Base-by-base conservation (phyloP, 2,329 filamentous ascomycete species). In the Raffaelea albimanens region DNA sequence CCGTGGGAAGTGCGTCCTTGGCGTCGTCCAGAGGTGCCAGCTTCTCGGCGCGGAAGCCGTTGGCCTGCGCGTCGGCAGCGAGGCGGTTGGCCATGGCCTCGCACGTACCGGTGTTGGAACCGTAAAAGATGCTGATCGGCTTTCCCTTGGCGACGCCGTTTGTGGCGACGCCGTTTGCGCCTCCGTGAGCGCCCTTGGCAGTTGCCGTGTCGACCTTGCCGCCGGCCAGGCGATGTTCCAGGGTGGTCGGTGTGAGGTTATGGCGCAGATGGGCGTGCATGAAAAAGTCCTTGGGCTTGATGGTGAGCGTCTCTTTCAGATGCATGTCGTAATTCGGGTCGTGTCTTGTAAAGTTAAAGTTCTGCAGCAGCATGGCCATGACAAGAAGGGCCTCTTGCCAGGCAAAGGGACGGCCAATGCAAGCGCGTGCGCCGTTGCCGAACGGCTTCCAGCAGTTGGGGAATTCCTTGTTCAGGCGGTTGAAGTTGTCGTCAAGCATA, bases 371-470 rank as follows among this genome's bases (percentile, higher is more conserved):
- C 55, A 84, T 71, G 0, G 80, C 77, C 55, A 80, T 67, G 9
- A 74, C 72, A 1, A 87, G 64, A 5, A 83, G 59, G 2, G 75
- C 71, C 62, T 90, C 85, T 58, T 90, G 85, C 80, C 81, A 85
- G 1, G 85, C 83, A 59, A 89, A 89, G 0, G 78, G 72, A 1
- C 83, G 69, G 4, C 85, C 85, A 51, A 89, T 88, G 55, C 67
- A 90, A 1, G 69, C 81, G 46, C 85, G 68, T 52, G 75, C 70
- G 1, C 62, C 62, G 44, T 60, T 63, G 23, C 62, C 86, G 55
- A 89, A 90, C 3, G 85, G 83, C 63, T 85, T 85, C 80, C 78
- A 84, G 29, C 73, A 72, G 46, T 77, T 78, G 14, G 72, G 71
- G 25, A 78, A 82, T 5, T 85, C 69, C 22, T 76, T 75, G 50